phyloP scores from a whole-genome alignment of 139 green algal genomes.

The Spirogloea muscicola region DNA sequence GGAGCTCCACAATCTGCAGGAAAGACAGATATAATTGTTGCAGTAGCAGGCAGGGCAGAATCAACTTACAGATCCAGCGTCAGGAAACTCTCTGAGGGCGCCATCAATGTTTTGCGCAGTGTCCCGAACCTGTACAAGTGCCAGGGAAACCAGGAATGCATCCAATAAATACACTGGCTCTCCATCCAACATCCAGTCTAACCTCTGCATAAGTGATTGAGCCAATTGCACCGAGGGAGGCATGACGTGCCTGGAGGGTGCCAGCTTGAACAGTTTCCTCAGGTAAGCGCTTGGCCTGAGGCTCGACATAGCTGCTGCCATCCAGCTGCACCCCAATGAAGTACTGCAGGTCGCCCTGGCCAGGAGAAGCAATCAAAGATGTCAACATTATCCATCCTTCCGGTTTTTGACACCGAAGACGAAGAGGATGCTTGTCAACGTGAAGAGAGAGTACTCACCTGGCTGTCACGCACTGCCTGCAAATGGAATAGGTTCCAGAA shows the following conservation, averaged over 20 bases:
- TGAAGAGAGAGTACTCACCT: slow-evolving; percentile 13
- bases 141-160: too few relatives aligned
- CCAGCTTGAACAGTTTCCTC: neutral
- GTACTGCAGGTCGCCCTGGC: slow-evolving; percentile 73
- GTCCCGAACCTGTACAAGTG: slow-evolving; percentile 19
- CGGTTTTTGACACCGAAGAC: too few relatives aligned
- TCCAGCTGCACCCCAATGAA: slow-evolving; percentile 88
- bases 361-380: neutral
- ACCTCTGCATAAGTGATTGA: too few relatives aligned
- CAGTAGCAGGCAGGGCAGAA: too few relatives aligned
- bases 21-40: too few relatives aligned
- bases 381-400: too few relatives aligned
- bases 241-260: neutral
- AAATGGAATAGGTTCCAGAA: slow-evolving; percentile 99
- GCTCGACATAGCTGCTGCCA: slow-evolving; percentile 47
- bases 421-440: too few relatives aligned
- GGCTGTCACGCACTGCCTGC: slow-evolving; percentile 69
- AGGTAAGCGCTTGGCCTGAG: neutral
- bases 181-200: too few relatives aligned
- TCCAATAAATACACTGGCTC: too few relatives aligned
- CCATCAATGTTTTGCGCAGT: slow-evolving; percentile 24
- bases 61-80: slow-evolving; percentile 32
- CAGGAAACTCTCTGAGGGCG: slow-evolving; percentile 21
- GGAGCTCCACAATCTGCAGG: too few relatives aligned
- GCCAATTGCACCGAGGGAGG: too few relatives aligned